Base-by-base conservation (phyloP, 2,329 filamentous ascomycete species). In the Colletotrichum melonis region DNA sequence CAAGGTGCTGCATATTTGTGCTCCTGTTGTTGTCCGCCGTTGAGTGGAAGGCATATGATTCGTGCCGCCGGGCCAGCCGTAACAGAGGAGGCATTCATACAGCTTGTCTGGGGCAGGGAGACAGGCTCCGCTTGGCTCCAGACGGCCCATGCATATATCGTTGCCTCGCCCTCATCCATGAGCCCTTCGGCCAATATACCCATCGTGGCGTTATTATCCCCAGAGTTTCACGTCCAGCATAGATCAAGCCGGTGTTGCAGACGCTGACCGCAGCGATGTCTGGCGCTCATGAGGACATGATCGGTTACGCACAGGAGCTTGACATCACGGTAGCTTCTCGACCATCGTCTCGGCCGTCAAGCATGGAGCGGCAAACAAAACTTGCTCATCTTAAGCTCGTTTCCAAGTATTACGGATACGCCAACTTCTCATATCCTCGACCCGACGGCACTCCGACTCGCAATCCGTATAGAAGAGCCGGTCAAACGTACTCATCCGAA, bases 371-470 rank as follows among this genome's bases (percentile, higher is more conserved):
- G 67, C 75, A 79, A 57, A 81, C 78, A 76, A 82, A 80, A 73
- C 78, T 83, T 65, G 81, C 81, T 35, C 80, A 83, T 75, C 79
- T 84, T 72, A 81, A 81, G 67, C 81, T 84, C 62, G 82, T 84
- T 32, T 81, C 82, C 22, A 84, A 84, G 73, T 82, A 83, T 66
- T 81, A 82, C 67, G 81, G 82, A 49, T 80, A 84, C 65, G 80
- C 81, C 74, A 85, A 84, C 77, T 84, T 83, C 74, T 84, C 83
- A 8, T 84, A 84, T 69, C 83, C 83, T 62, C 79, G 79, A 55
- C 78, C 77, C 35, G 78, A 78, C 58, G 75, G 67, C 68, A 77
- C 62, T 67, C 75, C 59, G 26, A 67, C 56, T 22, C 67, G 58
- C 28, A 75, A 75, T 30, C 59, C 66, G 6, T 75, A 74, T 49